A percentile compares a stretch with the other conserved stretches of the same genome.
phyloP scores from a whole-genome alignment of 2,329 filamentous ascomycete species.

The Neobulgaria alba region DNA sequence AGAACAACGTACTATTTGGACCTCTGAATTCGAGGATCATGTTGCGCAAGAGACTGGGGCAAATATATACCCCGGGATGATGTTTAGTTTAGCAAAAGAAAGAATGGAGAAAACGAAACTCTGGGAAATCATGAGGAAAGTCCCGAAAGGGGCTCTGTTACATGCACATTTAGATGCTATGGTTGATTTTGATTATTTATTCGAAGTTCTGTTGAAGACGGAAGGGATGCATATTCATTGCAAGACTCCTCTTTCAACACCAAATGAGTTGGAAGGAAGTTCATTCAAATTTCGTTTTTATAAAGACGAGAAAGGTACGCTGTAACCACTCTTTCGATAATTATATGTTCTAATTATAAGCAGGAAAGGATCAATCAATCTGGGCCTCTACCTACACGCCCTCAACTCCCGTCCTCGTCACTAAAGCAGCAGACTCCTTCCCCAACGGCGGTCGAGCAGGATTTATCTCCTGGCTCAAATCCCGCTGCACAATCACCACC shows the following conservation, averaged over 20 bases:
- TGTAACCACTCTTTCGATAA: not conserved
- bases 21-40: constrained; percentile 59
- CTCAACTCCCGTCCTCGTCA: constrained; percentile 30
- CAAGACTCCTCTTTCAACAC: constrained; percentile 44
- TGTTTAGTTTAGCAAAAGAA: constrained; percentile 82
- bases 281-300: constrained; percentile 54
- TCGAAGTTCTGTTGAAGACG: constrained; percentile 61
- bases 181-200: constrained; percentile 76
- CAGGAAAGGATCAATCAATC: constrained; percentile 39
- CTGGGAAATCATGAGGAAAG: constrained; percentile 73
- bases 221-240: constrained; percentile 66
- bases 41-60: constrained; percentile 54
- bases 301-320: constrained; percentile 32
- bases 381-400: constrained; percentile 60
- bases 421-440: constrained; percentile 61
- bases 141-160: constrained; percentile 83
- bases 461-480: constrained; percentile 71
- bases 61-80: constrained; percentile 78
- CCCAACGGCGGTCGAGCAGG: constrained; percentile 61
- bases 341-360: not conserved
- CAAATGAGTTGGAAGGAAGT: constrained; percentile 44
- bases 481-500: constrained; percentile 60
- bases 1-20: constrained; percentile 73
- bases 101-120: constrained; percentile 77
- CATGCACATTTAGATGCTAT: constrained; percentile 90